Evolutionary conservation across 371 early-diverging fungal species (phyloP), one percentile per base, ranked within the genome.

Genomic region (Lichtheimia hyalospora): DNA sequence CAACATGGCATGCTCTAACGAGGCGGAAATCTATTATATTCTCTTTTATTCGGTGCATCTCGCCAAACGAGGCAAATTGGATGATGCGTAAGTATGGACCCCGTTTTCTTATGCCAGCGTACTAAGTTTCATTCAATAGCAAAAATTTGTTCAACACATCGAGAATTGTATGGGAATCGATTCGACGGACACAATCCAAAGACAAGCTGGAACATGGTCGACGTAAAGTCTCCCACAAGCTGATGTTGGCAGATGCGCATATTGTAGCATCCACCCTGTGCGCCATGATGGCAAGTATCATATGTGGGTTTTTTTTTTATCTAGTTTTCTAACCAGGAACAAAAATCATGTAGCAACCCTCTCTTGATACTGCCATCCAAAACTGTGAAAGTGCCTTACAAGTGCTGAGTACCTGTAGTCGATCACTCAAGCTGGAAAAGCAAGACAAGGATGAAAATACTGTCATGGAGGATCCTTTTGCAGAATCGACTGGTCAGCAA

Each of bases 11-110:
- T 71, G 75, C 20, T 61, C 64, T 1, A 52, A 42, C 5, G 40
- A 72, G 12, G 67, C 75, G 0, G 53, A 67, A 16, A 16, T 77
- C 0, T 52, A 53, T 18, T 84, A 78, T 39, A 51, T 68, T 15
- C 14, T 85, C 12, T 54, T 54, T 20, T 81, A 82, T 61, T 58
- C 81, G 5, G 58, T 70, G 2, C 83, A 84, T 61, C 54, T 83
- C 7, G 63, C 71, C 10, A 52, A 28, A 3, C 67, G 81, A 23
- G 79, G 81, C 6, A 69, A 83, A 25, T 27, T 63, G 3, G 77
- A 77, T 5, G 71, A 73, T 49, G 34, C 34, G 34, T 34, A 34
- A 34, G 34, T 34, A 8, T 34, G 10, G 10, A 27, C 7, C 1
- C 1, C 34, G 5, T 34, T 34, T 28, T 28, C 1, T 7, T 3